Evolutionary conservation across 2,329 filamentous ascomycete genomes (phyloP), one percentile per base, ranked within the genome.

Genomic region (Colletotrichum noveboracense): DNA sequence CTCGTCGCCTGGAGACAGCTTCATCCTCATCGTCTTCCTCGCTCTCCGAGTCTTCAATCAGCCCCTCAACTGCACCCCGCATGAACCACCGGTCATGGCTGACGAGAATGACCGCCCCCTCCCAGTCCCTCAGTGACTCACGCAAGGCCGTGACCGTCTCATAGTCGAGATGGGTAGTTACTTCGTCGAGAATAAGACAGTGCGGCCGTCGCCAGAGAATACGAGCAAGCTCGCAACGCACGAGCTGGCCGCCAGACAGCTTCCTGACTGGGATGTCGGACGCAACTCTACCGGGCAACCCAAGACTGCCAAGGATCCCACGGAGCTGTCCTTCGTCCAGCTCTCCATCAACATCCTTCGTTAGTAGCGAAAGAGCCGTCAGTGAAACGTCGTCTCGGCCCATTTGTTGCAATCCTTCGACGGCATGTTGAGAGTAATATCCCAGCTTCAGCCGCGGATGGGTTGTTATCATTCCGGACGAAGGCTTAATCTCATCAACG

Each of bases 71-170:
- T 0, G 94, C 94, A 4, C 92, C 92, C 61, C 93, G 89, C 85
- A 97, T 90, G 79, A 97, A 93, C 88, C 94, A 97, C 36, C 95
- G 89, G 82, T 97, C 95, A 85, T 97, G 95, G 43, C 92, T 95
- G 6, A 97, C 93, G 7, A 97, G 85, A 52, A 97, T 85, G 6
- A 97, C 89, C 0, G 94, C 95, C 0, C 95, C 95, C 71, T 92
- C 89, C 89, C 94, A 97, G 4, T 85, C 85, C 16, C 89, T 88
- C 77, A 97, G 82, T 3, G 93, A 93, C 28, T 90, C 88, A 1
- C 93, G 89, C 70, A 97, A 84, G 3, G 94, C 94, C 9, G 91
- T 90, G 28, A 96, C 94, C 0, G 94, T 96, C 84, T 97, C 92
- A 77, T 94, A 94, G 82, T 97, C 95, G 55, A 97, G 88, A 86